Percentiles rank a stretch among this genome's conserved stretches.
phyloP scores from a whole-genome alignment of 495 filamentous ascomycete genomes.

The Penicillium salamii region DNA sequence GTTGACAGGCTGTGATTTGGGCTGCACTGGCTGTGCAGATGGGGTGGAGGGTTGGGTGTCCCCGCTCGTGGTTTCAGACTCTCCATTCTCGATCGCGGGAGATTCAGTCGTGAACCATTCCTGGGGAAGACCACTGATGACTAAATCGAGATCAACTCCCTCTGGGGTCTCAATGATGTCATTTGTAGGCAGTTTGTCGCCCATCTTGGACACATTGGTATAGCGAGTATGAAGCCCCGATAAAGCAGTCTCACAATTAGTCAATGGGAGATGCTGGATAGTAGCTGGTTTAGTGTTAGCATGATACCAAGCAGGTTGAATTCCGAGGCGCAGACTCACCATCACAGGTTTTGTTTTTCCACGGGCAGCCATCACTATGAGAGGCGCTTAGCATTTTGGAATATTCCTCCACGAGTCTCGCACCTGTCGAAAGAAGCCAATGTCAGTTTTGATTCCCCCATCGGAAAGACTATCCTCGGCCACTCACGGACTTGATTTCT shows the following conservation, averaged over 20 bases:
- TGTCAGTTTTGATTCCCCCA: neutral
- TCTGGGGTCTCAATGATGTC: constrained; percentile 47
- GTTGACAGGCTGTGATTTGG: constrained; percentile 41
- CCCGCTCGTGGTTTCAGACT: neutral
- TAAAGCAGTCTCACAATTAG: constrained; percentile 56
- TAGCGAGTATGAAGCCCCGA: constrained; percentile 59
- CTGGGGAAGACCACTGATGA: constrained; percentile 31
- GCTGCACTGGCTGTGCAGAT: constrained; percentile 1
- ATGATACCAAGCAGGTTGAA: neutral
- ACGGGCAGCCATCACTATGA: constrained; percentile 82
- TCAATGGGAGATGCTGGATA: constrained; percentile 55
- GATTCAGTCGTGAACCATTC: constrained; percentile 25
- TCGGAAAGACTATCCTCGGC: no score
- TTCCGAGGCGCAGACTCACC: constrained; percentile 45
- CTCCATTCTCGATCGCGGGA: neutral
- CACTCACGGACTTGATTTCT: constrained; percentile 59
- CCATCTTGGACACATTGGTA: constrained; percentile 46
- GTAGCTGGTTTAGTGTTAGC: constrained; percentile 34
- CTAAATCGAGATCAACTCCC: constrained; percentile 33
- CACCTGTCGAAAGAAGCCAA: constrained; percentile 27
- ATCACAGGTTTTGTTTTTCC: constrained; percentile 81
- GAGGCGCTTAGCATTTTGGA: constrained; percentile 64
- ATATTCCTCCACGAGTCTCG: constrained; percentile 74
- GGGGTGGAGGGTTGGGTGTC: constrained; percentile 11
- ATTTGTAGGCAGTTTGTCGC: constrained; percentile 48